Evolutionary conservation across 495 filamentous ascomycete genomes (phyloP).

Genomic region (Daldinia bambusicola): DNA sequence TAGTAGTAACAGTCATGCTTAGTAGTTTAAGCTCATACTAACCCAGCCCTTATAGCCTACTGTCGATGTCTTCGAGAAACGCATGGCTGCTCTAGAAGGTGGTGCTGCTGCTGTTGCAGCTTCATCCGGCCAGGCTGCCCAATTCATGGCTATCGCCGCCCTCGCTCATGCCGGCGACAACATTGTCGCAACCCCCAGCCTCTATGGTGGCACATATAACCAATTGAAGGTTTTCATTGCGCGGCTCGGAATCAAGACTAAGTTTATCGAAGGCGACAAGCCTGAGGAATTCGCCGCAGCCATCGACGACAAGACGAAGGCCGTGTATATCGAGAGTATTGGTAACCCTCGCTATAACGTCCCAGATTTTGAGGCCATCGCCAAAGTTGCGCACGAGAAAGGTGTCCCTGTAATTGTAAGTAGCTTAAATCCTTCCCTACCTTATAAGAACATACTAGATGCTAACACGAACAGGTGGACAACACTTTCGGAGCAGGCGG

Average conservation of each 20-base stretch:
- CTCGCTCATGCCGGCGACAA: slow-evolving; percentile 91
- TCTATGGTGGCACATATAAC: slow-evolving; percentile 98
- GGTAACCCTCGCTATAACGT: slow-evolving; percentile 97
- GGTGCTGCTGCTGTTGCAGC: slow-evolving; percentile 91
- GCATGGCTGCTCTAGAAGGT: slow-evolving; percentile 94
- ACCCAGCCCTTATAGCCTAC: slow-evolving; percentile 70
- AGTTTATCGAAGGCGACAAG: slow-evolving; percentile 89
- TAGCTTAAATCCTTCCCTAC: slow-evolving; percentile 32
- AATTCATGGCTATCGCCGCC: slow-evolving; percentile 91
- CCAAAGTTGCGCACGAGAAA: slow-evolving; percentile 78
- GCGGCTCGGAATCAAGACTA: slow-evolving; percentile 86
- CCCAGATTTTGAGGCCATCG: slow-evolving; percentile 87
- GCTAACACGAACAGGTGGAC: slow-evolving; percentile 69
- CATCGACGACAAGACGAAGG: slow-evolving; percentile 96
- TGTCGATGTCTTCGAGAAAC: slow-evolving; percentile 97
- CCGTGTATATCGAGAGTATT: slow-evolving; percentile 94
- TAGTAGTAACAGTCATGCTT: slow-evolving; percentile 29
- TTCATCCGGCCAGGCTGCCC: slow-evolving; percentile 90
- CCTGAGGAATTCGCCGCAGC: slow-evolving; percentile 81
- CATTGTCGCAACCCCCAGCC: slow-evolving; percentile 90
- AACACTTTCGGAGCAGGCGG: slow-evolving; percentile 98
- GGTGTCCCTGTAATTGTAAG: slow-evolving; percentile 86
- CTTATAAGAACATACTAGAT: slow-evolving; percentile 5
- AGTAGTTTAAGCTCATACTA: neutral
- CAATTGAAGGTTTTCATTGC: slow-evolving; percentile 95